Conservation (phyloP, 2,329 filamentous ascomycete species). For the Niveomyces coronatus region DNA sequence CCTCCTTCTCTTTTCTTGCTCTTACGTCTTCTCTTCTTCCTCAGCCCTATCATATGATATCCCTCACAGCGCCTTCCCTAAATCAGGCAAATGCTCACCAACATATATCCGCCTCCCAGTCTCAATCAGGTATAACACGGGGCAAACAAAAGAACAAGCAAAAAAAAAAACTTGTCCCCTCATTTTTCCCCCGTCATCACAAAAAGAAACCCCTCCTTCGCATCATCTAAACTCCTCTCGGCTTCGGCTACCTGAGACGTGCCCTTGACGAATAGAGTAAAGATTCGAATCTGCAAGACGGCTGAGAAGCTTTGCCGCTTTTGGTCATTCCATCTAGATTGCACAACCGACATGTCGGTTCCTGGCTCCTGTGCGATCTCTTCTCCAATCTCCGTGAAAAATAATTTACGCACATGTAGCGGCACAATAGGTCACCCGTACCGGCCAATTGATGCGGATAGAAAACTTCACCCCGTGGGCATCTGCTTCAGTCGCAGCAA, state of each 20-base stretch:
- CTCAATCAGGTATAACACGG: slow-evolving; percentile 18
- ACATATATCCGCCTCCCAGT: slow-evolving; percentile 6
- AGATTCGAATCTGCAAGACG: slow-evolving; percentile 6
- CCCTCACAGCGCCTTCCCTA: slow-evolving; percentile 4
- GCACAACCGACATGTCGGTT: too few species aligned
- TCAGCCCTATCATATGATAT: background rate
- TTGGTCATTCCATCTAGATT: slow-evolving; percentile 3
- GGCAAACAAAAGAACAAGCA: slow-evolving; percentile 10
- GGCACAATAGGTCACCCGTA: too few species aligned
- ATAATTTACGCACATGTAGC: too few species aligned
- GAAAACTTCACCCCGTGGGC: too few species aligned
- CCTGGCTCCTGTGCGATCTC: too few species aligned
- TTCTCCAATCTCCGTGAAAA: too few species aligned
- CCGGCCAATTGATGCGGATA: too few species aligned
- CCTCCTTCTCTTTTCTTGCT: too few species aligned
- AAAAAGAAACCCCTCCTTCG: background rate
- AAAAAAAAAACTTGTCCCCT: slow-evolving; percentile 10
- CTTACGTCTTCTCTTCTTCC: background rate
- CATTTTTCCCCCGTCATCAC: background rate
- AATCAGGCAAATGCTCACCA: too few species aligned
- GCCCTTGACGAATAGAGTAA: slow-evolving; percentile 10
- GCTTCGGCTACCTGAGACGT: slow-evolving; percentile 8
- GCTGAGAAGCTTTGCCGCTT: slow-evolving; percentile 8
- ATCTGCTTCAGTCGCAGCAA: too few species aligned
- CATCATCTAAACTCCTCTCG: slow-evolving; percentile 10